Percentiles rank a stretch among this genome's conserved stretches.
Conservation (phyloP, 2,329 filamentous ascomycete genomes). For the Paracoccidioides brasiliensis region DNA sequence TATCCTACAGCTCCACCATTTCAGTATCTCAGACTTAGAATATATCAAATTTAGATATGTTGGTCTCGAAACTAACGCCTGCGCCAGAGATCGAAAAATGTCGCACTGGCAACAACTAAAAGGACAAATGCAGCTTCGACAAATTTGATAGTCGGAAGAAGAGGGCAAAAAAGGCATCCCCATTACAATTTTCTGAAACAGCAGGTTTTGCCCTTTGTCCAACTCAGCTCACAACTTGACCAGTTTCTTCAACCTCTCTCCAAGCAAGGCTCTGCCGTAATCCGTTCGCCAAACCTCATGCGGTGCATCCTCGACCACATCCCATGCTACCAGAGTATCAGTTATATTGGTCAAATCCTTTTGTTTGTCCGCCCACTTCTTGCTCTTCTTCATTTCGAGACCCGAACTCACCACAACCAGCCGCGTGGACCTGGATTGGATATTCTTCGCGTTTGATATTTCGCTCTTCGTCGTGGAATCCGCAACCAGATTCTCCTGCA, state of each 20-base stretch:
- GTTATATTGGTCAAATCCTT: constrained; percentile 71
- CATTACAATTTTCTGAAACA: neutral
- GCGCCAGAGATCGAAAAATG: neutral
- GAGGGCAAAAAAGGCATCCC: neutral
- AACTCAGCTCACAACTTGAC: constrained; percentile 27
- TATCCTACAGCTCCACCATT: no score
- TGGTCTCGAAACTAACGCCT: neutral
- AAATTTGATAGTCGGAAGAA: neutral
- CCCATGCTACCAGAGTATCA: constrained; percentile 66
- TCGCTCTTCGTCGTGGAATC: constrained; percentile 74
- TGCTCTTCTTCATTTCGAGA: constrained; percentile 50
- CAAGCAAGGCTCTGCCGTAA: constrained; percentile 60
- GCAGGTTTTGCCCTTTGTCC: neutral
- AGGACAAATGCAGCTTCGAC: neutral
- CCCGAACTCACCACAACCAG: constrained; percentile 76
- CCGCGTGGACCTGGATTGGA: constrained; percentile 63
- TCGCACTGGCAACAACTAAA: neutral
- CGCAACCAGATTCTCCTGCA: constrained; percentile 87
- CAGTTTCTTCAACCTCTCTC: constrained; percentile 62
- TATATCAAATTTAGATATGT: neutral
- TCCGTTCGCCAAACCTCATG: constrained; percentile 73
- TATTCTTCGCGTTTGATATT: constrained; percentile 60
- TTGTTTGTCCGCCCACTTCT: constrained; percentile 72
- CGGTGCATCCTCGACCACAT: constrained; percentile 70
- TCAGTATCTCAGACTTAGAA: neutral